Percentiles rank a stretch among this genome's conserved stretches.
Conservation (phyloP, 768 basidiomycete genomes). For the Psilocybe sp. region DNA sequence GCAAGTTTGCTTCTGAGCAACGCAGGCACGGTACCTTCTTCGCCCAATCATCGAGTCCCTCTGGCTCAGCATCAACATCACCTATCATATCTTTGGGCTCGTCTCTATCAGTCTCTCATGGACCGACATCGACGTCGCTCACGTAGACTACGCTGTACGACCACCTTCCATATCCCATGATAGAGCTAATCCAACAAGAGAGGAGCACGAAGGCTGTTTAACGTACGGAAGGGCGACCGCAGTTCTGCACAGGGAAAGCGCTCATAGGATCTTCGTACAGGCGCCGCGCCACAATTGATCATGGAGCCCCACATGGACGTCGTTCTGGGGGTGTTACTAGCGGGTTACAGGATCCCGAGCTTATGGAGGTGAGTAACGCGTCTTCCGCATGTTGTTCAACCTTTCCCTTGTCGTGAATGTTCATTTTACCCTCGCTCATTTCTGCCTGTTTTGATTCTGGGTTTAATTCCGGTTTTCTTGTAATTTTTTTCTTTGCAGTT, state of each 20-base stretch:
- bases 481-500: too few species aligned
- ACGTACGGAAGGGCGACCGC: conserved; percentile 12
- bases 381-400: too few species aligned
- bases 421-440: conserved; percentile 3
- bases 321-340: conserved; percentile 61
- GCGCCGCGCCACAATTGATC: conserved; percentile 70
- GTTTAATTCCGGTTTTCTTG: too few species aligned
- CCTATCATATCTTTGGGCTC: too few species aligned
- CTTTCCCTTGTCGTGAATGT: too few species aligned
- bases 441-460: too few species aligned
- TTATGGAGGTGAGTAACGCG: conserved; percentile 49
- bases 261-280: conserved; percentile 72
- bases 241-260: conserved; percentile 49
- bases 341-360: conserved; percentile 65
- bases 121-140: too few species aligned
- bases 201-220: conserved; percentile 10
- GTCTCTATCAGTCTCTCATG: too few species aligned
- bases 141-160: conserved; percentile 70
- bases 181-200: not conserved
- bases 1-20: too few species aligned
- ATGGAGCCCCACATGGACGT: conserved; percentile 74
- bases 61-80: too few species aligned
- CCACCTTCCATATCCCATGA: conserved; percentile 53
- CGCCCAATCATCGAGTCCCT: too few species aligned
- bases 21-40: too few species aligned